These are phyloP conservation scores for Aspergillus jensenii DNA, from an alignment of 2,329 filamentous ascomycete genomes.

Conservation along the genomic window DNA sequence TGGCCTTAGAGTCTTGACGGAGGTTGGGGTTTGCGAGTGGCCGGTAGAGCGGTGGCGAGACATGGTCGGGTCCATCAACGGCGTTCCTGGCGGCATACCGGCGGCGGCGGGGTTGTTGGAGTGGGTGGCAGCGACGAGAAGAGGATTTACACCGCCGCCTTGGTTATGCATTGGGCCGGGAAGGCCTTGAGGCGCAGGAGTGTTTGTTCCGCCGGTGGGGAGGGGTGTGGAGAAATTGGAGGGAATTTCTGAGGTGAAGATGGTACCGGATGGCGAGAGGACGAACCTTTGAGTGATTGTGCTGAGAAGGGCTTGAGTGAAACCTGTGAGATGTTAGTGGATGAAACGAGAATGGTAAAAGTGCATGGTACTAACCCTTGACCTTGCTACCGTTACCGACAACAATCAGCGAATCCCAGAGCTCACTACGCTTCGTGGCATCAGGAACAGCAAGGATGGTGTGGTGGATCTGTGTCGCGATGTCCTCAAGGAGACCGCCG, in stretches of 20 bases:
- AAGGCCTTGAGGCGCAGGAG: constrained; percentile 55
- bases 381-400: constrained; percentile 80
- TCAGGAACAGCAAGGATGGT: constrained; percentile 82
- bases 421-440: constrained; percentile 75
- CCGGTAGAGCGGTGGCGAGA: constrained; percentile 58
- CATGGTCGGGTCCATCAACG: constrained; percentile 34
- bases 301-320: constrained; percentile 83
- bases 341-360: constrained; percentile 4
- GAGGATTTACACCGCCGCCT: constrained; percentile 72
- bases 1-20: constrained; percentile 73
- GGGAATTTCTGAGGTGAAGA: constrained; percentile 95
- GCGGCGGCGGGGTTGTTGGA: constrained; percentile 40
- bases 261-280: constrained; percentile 89
- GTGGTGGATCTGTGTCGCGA: constrained; percentile 80
- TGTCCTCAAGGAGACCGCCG: constrained; percentile 74
- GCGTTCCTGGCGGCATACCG: constrained; percentile 36
- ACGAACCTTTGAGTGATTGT: constrained; percentile 80
- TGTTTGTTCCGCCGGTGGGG: constrained; percentile 88
- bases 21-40: constrained; percentile 75
- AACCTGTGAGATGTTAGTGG: constrained; percentile 52
- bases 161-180: constrained; percentile 56
- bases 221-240: constrained; percentile 89
- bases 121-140: constrained; percentile 82
- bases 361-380: constrained; percentile 46
- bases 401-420: constrained; percentile 91